Evolutionary conservation across 495 filamentous ascomycete species (phyloP), one percentile per base, ranked within the genome.

Genomic region (Neurospora terricola): DNA sequence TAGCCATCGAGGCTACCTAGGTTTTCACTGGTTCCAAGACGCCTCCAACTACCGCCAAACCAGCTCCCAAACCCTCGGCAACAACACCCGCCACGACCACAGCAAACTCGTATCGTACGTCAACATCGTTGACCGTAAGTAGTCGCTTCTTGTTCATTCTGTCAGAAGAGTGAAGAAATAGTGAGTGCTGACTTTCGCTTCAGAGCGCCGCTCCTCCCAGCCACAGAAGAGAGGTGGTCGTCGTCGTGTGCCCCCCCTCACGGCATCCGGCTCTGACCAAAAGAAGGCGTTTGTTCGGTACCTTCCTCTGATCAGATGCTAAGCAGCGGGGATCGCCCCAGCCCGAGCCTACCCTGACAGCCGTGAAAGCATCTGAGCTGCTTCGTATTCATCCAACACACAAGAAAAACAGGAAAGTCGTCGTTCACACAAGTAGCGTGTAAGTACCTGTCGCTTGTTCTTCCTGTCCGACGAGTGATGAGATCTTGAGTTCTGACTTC

Each of bases 51-150:
- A 72, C 74, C 27, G 75, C 69, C 30, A 72, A 78, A 73, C 77
- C 83, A 5, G 73, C 73, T 4, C 68, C 79, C 4, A 78, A 79
- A 30, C 75, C 77, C 12, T 75, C 83, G 10, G 70, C 82, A 7
- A 62, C 74, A 10, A 69, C 78, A 42, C 72, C 79, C 0, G 69
- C 77, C 4, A 76, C 75, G 5, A 48, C 73, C 16, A 21, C 74
- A 70, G 73, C 78, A 4, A 81, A 81, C 39, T 40, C 39, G 39
- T 40, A 40, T 40, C 39, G 14, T 40, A 40, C 39, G 39, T 40
- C 39, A 40, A 40, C 39, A 40, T 40, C 39, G 39, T 40, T 40
- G 39, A 40, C 39, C 14, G 39, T 40, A n/a, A 43, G 42, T 10
- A n/a, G 18, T 45, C 18, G 18, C 18, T 9, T 45, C 18, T 45